Percentiles rank a stretch among this genome's conserved stretches.
phyloP scores from a whole-genome alignment of 176 grass and related monocot genomes.

The Echinochloa phyllopogon region DNA sequence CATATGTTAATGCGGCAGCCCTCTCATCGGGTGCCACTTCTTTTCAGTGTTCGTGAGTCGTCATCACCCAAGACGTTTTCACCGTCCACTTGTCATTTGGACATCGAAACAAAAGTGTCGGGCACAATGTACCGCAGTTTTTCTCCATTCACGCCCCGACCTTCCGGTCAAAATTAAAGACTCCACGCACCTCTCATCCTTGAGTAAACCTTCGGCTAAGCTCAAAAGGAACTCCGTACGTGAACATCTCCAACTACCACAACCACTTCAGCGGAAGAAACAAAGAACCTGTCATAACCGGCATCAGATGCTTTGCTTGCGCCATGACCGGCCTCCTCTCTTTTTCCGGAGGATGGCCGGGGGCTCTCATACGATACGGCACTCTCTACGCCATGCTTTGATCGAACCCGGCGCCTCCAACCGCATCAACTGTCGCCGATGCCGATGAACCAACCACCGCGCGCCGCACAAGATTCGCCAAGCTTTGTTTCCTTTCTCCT shows the following conservation, averaged over 20 bases:
- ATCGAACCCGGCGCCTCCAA: background rate
- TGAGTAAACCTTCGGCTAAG: background rate
- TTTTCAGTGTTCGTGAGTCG: too few relatives aligned
- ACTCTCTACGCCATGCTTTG: background rate
- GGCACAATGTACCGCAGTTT: background rate
- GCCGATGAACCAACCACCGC: background rate
- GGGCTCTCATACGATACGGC: background rate
- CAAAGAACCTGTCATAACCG: conserved; percentile 16
- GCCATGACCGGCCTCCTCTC: background rate
- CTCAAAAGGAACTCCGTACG: background rate
- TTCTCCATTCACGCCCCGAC: background rate
- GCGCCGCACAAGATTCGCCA: background rate
- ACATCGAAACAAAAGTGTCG: background rate
- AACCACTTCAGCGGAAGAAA: background rate
- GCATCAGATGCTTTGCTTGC: conserved; percentile 38
- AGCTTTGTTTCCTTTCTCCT: background rate
- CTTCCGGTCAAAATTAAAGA: background rate
- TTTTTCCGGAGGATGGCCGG: background rate
- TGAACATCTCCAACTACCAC: background rate
- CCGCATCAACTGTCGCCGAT: background rate
- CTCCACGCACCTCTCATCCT: too few relatives aligned
- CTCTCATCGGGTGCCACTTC: too few relatives aligned
- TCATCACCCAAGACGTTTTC: too few relatives aligned
- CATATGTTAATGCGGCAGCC: too few relatives aligned
- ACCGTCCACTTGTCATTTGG: too few relatives aligned